Conservation (phyloP, 2,329 filamentous ascomycete species). For the Cercospora zeina region DNA sequence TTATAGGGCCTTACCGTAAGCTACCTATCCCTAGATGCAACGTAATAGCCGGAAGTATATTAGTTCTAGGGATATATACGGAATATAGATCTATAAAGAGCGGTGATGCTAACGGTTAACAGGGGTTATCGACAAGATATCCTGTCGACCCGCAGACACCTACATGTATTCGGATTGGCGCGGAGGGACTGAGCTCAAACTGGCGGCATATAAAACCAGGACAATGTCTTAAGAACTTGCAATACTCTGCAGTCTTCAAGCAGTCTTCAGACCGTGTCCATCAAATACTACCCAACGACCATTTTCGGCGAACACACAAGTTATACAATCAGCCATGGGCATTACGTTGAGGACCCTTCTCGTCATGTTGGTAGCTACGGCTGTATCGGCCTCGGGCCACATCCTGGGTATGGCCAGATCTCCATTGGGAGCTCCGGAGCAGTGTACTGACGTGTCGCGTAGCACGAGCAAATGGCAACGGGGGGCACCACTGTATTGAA, state of each 20-base stretch:
- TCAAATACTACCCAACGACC: not conserved
- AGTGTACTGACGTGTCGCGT: not conserved
- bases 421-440: not conserved
- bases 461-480: not conserved
- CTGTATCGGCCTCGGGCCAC: not conserved
- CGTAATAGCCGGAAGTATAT: not conserved
- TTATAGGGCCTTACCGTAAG: too few relatives aligned
- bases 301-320: not conserved
- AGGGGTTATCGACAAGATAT: not conserved
- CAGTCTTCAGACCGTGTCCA: too few relatives aligned
- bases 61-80: not conserved
- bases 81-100: not conserved
- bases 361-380: not conserved
- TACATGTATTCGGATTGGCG: not conserved
- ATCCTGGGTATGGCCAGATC: not conserved
- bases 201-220: not conserved
- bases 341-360: not conserved
- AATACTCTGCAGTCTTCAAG: not conserved
- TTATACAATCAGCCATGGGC: not conserved
- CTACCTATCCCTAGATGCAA: not conserved
- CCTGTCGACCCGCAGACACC: not conserved
- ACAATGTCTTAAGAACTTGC: not conserved
- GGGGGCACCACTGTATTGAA: not conserved
- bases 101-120: not conserved
- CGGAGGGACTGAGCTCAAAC: not conserved